A percentile compares a stretch with the other conserved stretches of the same genome.
These are phyloP conservation scores for Eucalyptus curtisii DNA, from an alignment of 345 rosid species.

Conservation along the genomic window DNA sequence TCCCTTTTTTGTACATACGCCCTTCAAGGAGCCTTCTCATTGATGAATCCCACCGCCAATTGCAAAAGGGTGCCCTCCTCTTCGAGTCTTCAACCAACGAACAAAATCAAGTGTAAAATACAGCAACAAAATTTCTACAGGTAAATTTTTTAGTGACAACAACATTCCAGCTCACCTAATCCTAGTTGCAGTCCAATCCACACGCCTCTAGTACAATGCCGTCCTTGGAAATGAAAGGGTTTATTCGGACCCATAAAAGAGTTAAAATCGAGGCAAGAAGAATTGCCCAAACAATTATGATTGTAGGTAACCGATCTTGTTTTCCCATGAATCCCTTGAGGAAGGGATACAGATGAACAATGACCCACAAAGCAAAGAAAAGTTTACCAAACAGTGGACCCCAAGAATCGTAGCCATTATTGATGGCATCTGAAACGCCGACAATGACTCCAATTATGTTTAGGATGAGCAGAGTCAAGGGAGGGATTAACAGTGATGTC, in stretches of 20 bases:
- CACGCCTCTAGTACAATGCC: slow-evolving; percentile 39
- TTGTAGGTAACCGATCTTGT: slow-evolving; percentile 50
- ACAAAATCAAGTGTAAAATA: neutral
- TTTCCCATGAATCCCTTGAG: slow-evolving; percentile 50
- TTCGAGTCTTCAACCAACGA: neutral
- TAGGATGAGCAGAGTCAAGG: slow-evolving; percentile 36
- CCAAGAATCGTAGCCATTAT: slow-evolving; percentile 57
- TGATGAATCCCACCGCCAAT: neutral
- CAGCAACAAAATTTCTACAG: neutral
- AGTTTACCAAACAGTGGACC: slow-evolving; percentile 56
- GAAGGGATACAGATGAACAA: slow-evolving; percentile 55
- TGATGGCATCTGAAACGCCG: slow-evolving; percentile 52
- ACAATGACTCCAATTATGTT: slow-evolving; percentile 47
- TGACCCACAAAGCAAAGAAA: slow-evolving; percentile 55
- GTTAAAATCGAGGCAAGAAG: slow-evolving; percentile 44
- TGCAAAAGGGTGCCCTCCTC: neutral
- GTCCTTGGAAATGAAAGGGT: slow-evolving; percentile 33
- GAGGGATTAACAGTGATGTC: slow-evolving; percentile 56
- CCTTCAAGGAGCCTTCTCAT: neutral
- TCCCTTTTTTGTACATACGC: neutral
- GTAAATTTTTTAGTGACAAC: neutral
- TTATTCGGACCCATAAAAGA: slow-evolving; percentile 53
- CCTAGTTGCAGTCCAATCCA: slow-evolving; percentile 34
- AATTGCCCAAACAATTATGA: slow-evolving; percentile 52
- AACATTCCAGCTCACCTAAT: neutral